Evolutionary conservation across 176 grass and related monocot species (phyloP).

Genomic region (Dendrocalamus sinicus): DNA sequence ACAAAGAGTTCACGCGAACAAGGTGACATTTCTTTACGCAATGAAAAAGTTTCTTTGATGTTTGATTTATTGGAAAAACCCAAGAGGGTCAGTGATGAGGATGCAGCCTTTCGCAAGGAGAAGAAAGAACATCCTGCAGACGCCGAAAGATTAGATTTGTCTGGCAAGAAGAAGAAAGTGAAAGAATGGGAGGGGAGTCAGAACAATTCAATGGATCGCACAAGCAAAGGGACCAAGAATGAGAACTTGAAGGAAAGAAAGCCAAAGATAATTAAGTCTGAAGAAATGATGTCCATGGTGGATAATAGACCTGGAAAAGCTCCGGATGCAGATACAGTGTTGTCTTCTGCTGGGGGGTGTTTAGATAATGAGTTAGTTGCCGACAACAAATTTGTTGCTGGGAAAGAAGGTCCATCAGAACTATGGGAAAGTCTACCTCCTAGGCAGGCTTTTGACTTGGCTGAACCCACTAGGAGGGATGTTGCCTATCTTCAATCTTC

Average conservation of each 20-base stretch:
- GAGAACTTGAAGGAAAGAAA: conserved; percentile 41
- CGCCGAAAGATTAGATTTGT: conserved; percentile 45
- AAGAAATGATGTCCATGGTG: conserved; percentile 14
- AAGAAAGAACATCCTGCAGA: conserved; percentile 42
- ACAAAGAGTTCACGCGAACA: conserved; percentile 26
- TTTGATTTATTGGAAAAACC: conserved; percentile 30
- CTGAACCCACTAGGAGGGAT: conserved; percentile 48
- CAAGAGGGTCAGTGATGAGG: conserved; percentile 35
- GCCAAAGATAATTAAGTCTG: conserved; percentile 27
- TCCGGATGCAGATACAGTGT: neutral
- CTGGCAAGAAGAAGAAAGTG: conserved; percentile 36
- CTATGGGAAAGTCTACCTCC: conserved; percentile 33
- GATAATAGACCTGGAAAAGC: conserved; percentile 29
- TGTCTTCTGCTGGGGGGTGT: conserved; percentile 28
- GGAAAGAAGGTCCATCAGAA: conserved; percentile 53
- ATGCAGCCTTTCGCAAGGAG: conserved; percentile 28
- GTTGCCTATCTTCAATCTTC: conserved; percentile 42
- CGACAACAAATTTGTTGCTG: conserved; percentile 40
- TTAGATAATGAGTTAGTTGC: conserved; percentile 33
- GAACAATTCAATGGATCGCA: conserved; percentile 12
- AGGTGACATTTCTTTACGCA: conserved; percentile 23
- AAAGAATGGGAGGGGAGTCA: conserved; percentile 44
- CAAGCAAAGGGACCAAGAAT: conserved; percentile 12
- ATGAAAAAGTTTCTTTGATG: conserved; percentile 50
- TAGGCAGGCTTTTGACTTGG: conserved; percentile 36